These are phyloP conservation scores for Tetrahymena malaccensis DNA, from an alignment of 73 alveolate species.

Conservation along the genomic window DNA sequence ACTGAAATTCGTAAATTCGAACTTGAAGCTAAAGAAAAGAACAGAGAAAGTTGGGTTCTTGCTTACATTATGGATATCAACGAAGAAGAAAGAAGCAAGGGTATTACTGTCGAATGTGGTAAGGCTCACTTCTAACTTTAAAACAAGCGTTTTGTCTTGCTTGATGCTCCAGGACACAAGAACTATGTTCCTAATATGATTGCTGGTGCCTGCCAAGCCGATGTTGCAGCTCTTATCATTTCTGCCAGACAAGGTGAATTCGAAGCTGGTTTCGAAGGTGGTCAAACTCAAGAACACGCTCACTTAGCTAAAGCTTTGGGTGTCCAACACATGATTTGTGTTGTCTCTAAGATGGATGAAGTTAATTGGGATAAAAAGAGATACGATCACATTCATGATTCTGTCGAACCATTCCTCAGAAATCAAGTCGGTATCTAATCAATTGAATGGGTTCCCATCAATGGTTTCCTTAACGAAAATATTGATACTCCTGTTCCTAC, in stretches of 20 bases:
- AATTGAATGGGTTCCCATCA: constrained; percentile 73
- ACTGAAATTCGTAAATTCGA: constrained; percentile 85
- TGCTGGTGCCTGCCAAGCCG: constrained; percentile 99
- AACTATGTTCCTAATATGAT: constrained; percentile 99
- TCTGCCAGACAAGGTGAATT: constrained; percentile 98
- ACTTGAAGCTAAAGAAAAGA: constrained; percentile 89
- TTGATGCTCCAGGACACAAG: constrained; percentile 99
- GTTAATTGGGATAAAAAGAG: constrained; percentile 96
- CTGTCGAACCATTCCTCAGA: constrained; percentile 7
- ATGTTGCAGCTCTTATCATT: constrained; percentile 86
- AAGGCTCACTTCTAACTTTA: constrained; percentile 94
- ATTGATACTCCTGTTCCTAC: constrained; percentile 60
- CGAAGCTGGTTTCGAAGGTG: constrained; percentile 99
- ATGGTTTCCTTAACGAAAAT: constrained; percentile 96
- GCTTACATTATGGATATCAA: constrained; percentile 95
- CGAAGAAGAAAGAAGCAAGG: constrained; percentile 95
- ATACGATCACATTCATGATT: constrained; percentile 36
- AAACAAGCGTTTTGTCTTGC: constrained; percentile 71
- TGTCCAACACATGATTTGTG: constrained; percentile 82
- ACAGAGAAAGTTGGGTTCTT: constrained; percentile 96
- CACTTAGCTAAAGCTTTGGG: constrained; percentile 95
- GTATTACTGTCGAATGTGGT: constrained; percentile 99
- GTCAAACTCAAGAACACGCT: constrained; percentile 99
- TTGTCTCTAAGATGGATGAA: constrained; percentile 99
- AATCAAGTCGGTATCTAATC: constrained; percentile 11